Evolutionary conservation across 192 early-diverging fungal species (phyloP), one percentile per base, ranked within the genome.

Genomic region (Geosiphon pyriformis): DNA sequence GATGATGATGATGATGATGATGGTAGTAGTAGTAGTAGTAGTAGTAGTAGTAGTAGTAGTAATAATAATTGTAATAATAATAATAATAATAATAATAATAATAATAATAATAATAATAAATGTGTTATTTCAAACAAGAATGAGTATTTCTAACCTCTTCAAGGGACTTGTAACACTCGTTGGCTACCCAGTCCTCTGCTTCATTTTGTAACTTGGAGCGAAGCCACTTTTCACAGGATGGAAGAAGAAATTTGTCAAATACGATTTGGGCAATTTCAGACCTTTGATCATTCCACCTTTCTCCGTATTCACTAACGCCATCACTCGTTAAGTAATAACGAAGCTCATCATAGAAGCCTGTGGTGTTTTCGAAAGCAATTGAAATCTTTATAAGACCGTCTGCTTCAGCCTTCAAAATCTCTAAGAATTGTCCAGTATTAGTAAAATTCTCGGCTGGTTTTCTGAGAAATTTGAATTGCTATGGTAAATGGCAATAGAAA

Each of bases 391-490:
- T 59, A 23, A 96, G 78, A 1, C 89, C 90, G 18, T 89, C 84
- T 15, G 76, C 70, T 60, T 89, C 92, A 0, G 89, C 91, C 53
- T 87, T 81, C 18, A 88, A 70, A 0, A 96, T 82, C 31, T 84
- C 83, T 22, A 94, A 67, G 73, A 93, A 93, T 76, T 92, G 87
- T 1, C 83, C 88, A 58, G 83, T 79, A 7, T 82, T 80, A 26
- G 94, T 94, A 31, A 80, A 84, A 0, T 73, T 73, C 4, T 89
- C 75, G 10, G 85, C 90, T 73, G 96, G 96, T 33, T 87, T 80
- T 15, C 72, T 69, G 48, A 98, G 67, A 42, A 88, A 95, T 80
- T 96, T 96, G 81, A 95, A 94, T 2, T 85, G 82, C 73, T 89
- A 75, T 3, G 23, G 23, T 17, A 48, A 46, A 35, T 54, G 18